Conservation (phyloP, 306 rosid genomes). For the Cucurbita argyrosperma region DNA sequence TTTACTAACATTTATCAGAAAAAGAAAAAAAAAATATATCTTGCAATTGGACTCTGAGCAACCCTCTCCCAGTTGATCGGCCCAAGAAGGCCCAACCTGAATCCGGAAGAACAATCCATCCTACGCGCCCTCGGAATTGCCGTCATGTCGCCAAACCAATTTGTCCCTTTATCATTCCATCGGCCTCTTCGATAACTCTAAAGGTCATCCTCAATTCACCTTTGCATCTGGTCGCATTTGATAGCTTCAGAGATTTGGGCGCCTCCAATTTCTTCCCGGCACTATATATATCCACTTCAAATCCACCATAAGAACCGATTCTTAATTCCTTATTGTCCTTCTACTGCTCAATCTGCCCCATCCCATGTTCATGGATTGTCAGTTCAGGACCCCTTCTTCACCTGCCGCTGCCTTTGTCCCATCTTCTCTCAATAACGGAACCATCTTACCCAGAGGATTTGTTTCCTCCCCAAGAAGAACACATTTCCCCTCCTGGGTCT, state of each 20-base stretch:
- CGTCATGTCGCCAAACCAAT: neutral
- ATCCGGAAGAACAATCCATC: neutral
- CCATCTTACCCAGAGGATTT: conserved; percentile 16
- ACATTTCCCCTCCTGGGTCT: conserved; percentile 19
- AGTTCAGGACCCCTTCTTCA: conserved; percentile 15
- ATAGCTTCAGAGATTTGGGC: neutral
- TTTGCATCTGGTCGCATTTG: neutral
- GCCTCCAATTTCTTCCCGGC: neutral
- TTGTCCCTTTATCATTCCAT: neutral
- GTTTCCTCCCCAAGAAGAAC: conserved; percentile 14
- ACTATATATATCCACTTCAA: neutral
- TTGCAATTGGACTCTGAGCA: neutral
- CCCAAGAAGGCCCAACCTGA: neutral
- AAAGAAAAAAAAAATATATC: too few relatives aligned
- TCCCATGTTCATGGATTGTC: conserved; percentile 39
- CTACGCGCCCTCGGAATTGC: neutral
- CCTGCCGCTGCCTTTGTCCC: conserved; percentile 24
- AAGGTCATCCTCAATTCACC: neutral
- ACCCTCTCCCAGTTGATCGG: neutral
- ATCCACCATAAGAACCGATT: neutral
- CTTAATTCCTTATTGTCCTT: neutral
- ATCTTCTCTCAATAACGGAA: conserved; percentile 27
- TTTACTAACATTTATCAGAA: too few relatives aligned
- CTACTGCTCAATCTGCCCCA: neutral
- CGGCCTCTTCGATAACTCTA: conserved; percentile 2